Evolutionary conservation across 2,329 filamentous ascomycete species (phyloP), one percentile per base, ranked within the genome.

Genomic region (Fusarium globosum): DNA sequence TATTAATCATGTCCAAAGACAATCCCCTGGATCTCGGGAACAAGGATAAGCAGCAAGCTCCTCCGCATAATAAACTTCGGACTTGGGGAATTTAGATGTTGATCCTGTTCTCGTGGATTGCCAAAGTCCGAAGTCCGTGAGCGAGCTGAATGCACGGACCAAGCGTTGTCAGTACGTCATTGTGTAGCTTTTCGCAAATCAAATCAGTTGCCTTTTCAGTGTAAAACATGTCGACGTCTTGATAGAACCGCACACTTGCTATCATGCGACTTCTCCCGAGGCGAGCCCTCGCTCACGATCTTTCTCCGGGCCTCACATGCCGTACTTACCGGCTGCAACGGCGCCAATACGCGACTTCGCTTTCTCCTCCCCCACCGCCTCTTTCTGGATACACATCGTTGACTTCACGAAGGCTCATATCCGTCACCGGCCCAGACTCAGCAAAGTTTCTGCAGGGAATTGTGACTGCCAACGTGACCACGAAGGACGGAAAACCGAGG

Each of bases 371-470:
- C 18, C 80, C 82, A 43, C 86, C 87, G 20, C 86, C 87, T 5
- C 33, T 81, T 6, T 78, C 87, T 67, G 86, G 85, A 74, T 79
- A 89, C 81, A 83, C 89, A 20, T 81, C 82, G 33, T 89, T 98
- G 71, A 84, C 89, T n/a, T 92, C 92, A 73, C 93, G 96, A 56
- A 90, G 91, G 59, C 87, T 98, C 49, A 91, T 99, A 75, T 92
- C 92, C 45, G 85, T 98, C 71, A 89, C 91, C 21, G 96, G 96
- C 6, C 87, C 87, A 7, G 96, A 98, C 78, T 91, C 94, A 38
- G 88, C 92, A 52, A 92, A 92, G 75, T 98, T 95, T 82, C 88
- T 99, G 5, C 95, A 98, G 81, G 95, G 96, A 61, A 89, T 97
- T 64, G 89, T 96, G 72, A 97, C 96, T 2, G 89, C 92, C 71